phyloP scores from a whole-genome alignment of 805 yeast genomes.

The Starmerella apicola region DNA sequence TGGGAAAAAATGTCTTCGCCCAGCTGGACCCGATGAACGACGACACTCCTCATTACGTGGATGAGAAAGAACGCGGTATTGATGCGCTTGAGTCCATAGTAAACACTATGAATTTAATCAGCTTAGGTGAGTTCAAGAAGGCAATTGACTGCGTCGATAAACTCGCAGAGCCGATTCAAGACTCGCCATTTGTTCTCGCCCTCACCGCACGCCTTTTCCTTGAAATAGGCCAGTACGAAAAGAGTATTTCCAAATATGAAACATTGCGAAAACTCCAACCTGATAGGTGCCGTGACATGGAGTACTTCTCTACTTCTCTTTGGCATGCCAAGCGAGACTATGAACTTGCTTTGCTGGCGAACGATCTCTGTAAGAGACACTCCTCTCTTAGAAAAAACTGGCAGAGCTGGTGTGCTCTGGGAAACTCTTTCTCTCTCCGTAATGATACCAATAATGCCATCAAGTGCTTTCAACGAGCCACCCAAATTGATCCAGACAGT shows the following conservation, averaged over 20 bases:
- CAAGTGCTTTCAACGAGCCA: conserved; percentile 71
- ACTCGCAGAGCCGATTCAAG: conserved; percentile 48
- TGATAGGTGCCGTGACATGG: conserved; percentile 78
- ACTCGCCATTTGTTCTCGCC: conserved; percentile 77
- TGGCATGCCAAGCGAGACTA: conserved; percentile 85
- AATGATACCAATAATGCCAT: conserved; percentile 85
- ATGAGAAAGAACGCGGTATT: neutral
- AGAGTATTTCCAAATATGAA: conserved; percentile 52
- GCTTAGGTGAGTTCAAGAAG: conserved; percentile 58
- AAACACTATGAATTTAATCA: conserved; percentile 9
- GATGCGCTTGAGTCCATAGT: conserved; percentile 9
- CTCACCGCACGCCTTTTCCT: conserved; percentile 71
- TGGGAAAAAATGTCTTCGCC: conserved; percentile 11
- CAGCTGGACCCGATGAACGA: neutral
- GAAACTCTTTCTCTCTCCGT: conserved; percentile 72
- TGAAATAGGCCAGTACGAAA: conserved; percentile 76
- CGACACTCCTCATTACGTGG: neutral
- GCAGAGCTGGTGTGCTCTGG: conserved; percentile 84
- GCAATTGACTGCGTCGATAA: conserved; percentile 59
- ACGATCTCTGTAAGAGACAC: conserved; percentile 42
- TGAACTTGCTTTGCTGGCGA: conserved; percentile 68
- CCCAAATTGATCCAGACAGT: conserved; percentile 51
- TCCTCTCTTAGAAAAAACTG: conserved; percentile 55
- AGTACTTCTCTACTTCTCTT: conserved; percentile 71
- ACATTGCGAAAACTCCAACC: conserved; percentile 58